phyloP scores from a whole-genome alignment of 305 asterid genomes.

The Fraxinus nigra region DNA sequence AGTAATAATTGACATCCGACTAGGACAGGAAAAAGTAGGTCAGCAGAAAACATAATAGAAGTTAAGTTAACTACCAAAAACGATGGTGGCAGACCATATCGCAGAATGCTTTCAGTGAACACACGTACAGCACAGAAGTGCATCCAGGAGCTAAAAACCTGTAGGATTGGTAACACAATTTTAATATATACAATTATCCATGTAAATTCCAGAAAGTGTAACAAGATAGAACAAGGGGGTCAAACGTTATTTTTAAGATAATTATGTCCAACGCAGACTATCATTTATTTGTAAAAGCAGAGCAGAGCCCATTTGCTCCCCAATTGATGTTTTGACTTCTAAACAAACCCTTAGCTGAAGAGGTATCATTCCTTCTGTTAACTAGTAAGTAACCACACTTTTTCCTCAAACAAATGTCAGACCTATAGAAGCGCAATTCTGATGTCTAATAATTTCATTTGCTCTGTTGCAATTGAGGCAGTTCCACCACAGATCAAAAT shows the following conservation, averaged over 20 bases:
- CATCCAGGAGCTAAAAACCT: constrained; percentile 99
- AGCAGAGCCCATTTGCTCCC: background rate
- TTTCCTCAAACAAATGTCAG: background rate
- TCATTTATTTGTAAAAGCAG: background rate
- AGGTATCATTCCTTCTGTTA: background rate
- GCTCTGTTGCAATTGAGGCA: background rate
- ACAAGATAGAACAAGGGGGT: background rate
- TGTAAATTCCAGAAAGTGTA: background rate
- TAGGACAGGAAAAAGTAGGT: background rate
- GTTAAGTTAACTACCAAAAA: constrained; percentile 53
- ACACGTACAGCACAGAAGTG: constrained; percentile 92
- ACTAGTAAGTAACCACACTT: background rate
- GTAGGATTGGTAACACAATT: constrained; percentile 21
- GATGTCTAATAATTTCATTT: background rate
- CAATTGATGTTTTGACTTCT: background rate
- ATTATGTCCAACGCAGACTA: background rate
- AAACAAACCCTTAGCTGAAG: background rate
- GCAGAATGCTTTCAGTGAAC: constrained; percentile 86
- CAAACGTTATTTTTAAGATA: background rate
- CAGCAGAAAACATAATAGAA: constrained; percentile 1
- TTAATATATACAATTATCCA: constrained; percentile 7
- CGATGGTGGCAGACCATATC: constrained; percentile 87
- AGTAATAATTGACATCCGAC: constrained; percentile 1
- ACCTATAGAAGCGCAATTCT: background rate
- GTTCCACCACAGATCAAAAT: background rate